Conservation (phyloP, 345 rosid species). For the Carallia pectinifolia region DNA sequence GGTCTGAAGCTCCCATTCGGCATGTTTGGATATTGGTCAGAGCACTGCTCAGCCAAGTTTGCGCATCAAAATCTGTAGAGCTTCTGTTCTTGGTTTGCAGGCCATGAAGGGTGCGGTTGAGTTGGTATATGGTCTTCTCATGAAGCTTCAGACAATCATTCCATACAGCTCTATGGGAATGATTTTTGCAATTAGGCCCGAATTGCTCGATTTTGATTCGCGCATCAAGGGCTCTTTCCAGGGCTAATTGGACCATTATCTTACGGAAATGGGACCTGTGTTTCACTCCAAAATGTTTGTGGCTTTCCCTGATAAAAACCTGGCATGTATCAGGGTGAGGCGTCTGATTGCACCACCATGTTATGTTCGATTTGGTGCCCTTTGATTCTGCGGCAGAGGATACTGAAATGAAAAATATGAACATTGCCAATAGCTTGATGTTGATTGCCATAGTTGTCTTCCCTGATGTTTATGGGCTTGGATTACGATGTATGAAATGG, state of each 20-base stretch:
- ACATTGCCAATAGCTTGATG: conserved; percentile 18
- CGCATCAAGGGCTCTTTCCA: conserved; percentile 45
- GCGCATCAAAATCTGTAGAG: conserved; percentile 62
- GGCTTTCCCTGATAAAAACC: conserved; percentile 36
- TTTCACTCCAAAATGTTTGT: conserved; percentile 28
- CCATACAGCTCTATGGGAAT: conserved; percentile 46
- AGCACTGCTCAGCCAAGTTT: conserved; percentile 88
- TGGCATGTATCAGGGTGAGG: conserved; percentile 77
- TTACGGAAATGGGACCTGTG: conserved; percentile 51
- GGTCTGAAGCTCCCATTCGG: conserved; percentile 48
- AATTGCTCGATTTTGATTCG: conserved; percentile 26
- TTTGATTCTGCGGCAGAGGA: conserved; percentile 20
- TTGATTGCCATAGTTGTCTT: conserved; percentile 18
- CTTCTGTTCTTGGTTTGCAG: conserved; percentile 7
- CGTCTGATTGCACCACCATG: conserved; percentile 72
- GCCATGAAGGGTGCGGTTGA: conserved; percentile 56
- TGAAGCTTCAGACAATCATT: conserved; percentile 66
- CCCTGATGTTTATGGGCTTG: conserved; percentile 9
- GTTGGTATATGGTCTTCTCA: conserved; percentile 49
- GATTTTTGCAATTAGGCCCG: conserved; percentile 25
- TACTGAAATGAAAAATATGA: conserved; percentile 28
- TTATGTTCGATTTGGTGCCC: conserved; percentile 25
- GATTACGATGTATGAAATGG: conserved; percentile 14
- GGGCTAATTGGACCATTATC: conserved; percentile 48
- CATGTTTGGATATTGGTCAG: conserved; percentile 80